These are phyloP conservation scores for Coemansia furcata DNA, from an alignment of 192 early-diverging fungal species.

Conservation along the genomic window DNA sequence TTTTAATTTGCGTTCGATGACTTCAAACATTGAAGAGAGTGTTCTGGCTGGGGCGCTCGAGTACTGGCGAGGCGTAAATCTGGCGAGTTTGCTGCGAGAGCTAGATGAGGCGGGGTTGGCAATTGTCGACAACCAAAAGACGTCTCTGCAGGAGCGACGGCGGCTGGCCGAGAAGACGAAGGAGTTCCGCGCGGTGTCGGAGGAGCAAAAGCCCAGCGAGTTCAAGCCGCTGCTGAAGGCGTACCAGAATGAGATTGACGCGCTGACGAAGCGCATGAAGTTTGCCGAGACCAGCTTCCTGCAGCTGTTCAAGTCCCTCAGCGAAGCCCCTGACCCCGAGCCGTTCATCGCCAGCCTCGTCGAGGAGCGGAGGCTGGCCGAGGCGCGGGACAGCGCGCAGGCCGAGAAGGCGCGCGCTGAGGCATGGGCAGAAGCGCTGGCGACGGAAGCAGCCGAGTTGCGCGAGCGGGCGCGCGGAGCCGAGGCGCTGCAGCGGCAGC, in stretches of 20 bases:
- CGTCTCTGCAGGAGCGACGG: slow-evolving; percentile 70
- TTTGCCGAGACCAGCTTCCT: slow-evolving; percentile 80
- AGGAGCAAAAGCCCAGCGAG: slow-evolving; percentile 73
- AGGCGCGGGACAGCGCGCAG: not conserved
- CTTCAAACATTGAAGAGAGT: slow-evolving; percentile 13
- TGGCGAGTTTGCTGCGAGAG: slow-evolving; percentile 63
- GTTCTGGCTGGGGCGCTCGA: slow-evolving; percentile 42
- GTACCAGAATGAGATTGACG: slow-evolving; percentile 93
- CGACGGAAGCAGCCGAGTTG: slow-evolving; percentile 58
- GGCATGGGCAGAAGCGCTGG: slow-evolving; percentile 47
- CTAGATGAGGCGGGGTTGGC: slow-evolving; percentile 76
- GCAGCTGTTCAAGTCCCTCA: slow-evolving; percentile 72
- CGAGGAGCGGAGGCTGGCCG: slow-evolving; percentile 13
- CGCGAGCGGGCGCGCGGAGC: slow-evolving; percentile 51
- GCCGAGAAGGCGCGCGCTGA: slow-evolving; percentile 30
- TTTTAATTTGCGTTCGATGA: slow-evolving; percentile 3
- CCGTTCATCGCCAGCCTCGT: slow-evolving; percentile 61
- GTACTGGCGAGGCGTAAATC: slow-evolving; percentile 58
- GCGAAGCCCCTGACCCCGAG: slow-evolving; percentile 81
- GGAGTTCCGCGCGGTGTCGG: slow-evolving; percentile 78
- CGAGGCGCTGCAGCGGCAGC: not conserved
- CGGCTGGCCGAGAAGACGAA: slow-evolving; percentile 85
- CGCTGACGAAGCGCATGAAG: slow-evolving; percentile 80
- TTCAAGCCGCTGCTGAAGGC: slow-evolving; percentile 77
- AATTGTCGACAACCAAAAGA: slow-evolving; percentile 85